phyloP scores from a whole-genome alignment of 2,329 filamentous ascomycete species.

The Xylaria sp. region DNA sequence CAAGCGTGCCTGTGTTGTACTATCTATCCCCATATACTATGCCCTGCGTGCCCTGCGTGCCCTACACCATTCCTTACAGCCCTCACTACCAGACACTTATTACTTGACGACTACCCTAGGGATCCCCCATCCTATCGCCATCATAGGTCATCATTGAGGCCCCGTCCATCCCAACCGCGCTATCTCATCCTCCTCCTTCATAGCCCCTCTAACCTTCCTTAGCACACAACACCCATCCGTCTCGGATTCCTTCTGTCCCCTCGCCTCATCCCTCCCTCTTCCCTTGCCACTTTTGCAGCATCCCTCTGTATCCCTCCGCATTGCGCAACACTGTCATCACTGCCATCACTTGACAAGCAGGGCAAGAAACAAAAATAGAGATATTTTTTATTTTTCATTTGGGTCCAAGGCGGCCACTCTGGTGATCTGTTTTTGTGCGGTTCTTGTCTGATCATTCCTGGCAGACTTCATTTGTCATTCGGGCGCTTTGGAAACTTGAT shows the following conservation, averaged over 20 bases:
- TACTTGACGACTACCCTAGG: conserved; percentile 23
- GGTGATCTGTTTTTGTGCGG: background rate
- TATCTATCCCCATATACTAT: background rate
- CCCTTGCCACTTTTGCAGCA: conserved; percentile 10
- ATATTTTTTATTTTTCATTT: background rate
- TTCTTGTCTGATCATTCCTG: conserved; percentile 8
- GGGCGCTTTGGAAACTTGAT: conserved; percentile 25
- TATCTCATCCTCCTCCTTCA: conserved; percentile 31
- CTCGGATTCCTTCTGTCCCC: conserved; percentile 12
- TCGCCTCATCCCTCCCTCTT: conserved; percentile 14
- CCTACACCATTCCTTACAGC: conserved; percentile 4
- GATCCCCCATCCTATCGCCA: conserved; percentile 16
- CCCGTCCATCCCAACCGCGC: conserved; percentile 24
- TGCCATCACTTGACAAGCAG: conserved; percentile 6
- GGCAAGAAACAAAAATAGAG: background rate
- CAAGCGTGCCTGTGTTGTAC: conserved; percentile 21
- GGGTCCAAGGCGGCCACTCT: background rate
- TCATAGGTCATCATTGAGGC: conserved; percentile 28
- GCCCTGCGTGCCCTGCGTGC: too few species aligned
- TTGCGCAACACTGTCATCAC: conserved; percentile 12
- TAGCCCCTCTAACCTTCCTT: conserved; percentile 23
- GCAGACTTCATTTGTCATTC: conserved; percentile 23
- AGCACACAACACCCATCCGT: conserved; percentile 1
- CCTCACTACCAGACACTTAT: background rate
- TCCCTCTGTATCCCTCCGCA: conserved; percentile 3